phyloP scores from a whole-genome alignment of 139 green algal genomes.

The Haematococcus lacustris region DNA sequence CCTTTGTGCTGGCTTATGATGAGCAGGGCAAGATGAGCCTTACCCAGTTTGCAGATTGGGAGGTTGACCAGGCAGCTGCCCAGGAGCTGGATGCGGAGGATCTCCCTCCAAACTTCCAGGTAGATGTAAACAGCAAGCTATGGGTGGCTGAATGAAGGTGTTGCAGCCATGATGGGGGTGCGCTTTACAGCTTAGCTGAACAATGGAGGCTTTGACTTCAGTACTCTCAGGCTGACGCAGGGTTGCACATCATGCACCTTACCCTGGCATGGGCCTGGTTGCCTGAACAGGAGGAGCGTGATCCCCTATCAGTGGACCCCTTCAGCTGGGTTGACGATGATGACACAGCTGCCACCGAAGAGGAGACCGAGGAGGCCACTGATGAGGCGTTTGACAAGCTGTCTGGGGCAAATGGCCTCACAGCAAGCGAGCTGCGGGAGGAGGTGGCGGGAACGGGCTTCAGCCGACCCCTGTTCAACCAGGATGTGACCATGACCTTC shows the following conservation, averaged over 20 bases:
- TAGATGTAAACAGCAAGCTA: no score
- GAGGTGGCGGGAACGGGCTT: no score
- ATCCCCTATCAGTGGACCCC: conserved; percentile 18
- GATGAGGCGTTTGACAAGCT: neutral
- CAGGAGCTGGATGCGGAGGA: conserved; percentile 16
- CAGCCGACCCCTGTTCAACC: neutral
- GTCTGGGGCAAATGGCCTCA: no score
- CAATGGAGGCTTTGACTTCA: no score
- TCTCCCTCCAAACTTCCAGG: neutral
- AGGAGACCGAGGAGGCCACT: neutral
- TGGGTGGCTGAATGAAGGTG: no score
- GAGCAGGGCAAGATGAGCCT: conserved; percentile 21
- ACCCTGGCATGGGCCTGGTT: no score
- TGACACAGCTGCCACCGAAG: no score
- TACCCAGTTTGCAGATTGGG: conserved; percentile 40
- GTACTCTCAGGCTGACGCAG: no score
- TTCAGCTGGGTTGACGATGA: conserved; percentile 18
- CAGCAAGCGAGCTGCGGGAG: no score
- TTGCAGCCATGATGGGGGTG: no score
- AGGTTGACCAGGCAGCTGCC: conserved; percentile 22
- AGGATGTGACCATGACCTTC: conserved; percentile 1
- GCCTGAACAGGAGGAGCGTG: conserved; percentile 8
- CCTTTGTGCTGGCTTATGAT: conserved; percentile 33
- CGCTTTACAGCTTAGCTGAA: no score
- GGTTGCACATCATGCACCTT: no score